Percentiles rank a stretch among this genome's conserved stretches.
phyloP scores from a whole-genome alignment of 2,329 filamentous ascomycete species.

The Beauveria varroae region DNA sequence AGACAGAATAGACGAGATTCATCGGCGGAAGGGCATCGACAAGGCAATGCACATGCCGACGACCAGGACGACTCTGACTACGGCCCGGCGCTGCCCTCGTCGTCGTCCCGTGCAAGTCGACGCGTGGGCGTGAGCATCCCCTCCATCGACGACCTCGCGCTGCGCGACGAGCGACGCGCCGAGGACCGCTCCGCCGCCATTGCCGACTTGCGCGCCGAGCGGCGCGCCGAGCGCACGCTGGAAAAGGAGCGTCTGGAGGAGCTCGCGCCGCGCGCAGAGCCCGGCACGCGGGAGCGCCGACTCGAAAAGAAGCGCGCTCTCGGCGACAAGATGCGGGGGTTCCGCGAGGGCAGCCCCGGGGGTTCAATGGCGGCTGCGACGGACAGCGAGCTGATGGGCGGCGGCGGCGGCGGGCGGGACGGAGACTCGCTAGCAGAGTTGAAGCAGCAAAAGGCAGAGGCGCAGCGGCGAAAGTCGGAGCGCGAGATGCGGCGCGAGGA shows the following conservation, averaged over 20 bases:
- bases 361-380: constrained; percentile 43
- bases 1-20: constrained; percentile 9
- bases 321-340: constrained; percentile 66
- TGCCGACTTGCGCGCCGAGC: constrained; percentile 51
- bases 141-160: constrained; percentile 63
- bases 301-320: constrained; percentile 77
- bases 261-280: constrained; percentile 70
- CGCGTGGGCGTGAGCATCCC: constrained; percentile 57
- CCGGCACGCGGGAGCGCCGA: constrained; percentile 73
- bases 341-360: constrained; percentile 58
- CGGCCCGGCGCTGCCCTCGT: constrained; percentile 30
- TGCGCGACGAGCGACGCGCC: constrained; percentile 42
- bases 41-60: neutral
- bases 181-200: constrained; percentile 45
- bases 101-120: constrained; percentile 12
- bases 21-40: constrained; percentile 12
- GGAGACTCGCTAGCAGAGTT: constrained; percentile 54
- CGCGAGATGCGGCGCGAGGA: constrained; percentile 78
- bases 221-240: constrained; percentile 54
- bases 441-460: constrained; percentile 56
- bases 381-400: constrained; percentile 74
- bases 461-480: constrained; percentile 72
- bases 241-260: constrained; percentile 75
- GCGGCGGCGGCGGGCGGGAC: constrained; percentile 35
- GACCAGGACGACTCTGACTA: constrained; percentile 34